phyloP scores from a whole-genome alignment of 1,284 basidiomycete genomes.

The Marasmius fiardii region DNA sequence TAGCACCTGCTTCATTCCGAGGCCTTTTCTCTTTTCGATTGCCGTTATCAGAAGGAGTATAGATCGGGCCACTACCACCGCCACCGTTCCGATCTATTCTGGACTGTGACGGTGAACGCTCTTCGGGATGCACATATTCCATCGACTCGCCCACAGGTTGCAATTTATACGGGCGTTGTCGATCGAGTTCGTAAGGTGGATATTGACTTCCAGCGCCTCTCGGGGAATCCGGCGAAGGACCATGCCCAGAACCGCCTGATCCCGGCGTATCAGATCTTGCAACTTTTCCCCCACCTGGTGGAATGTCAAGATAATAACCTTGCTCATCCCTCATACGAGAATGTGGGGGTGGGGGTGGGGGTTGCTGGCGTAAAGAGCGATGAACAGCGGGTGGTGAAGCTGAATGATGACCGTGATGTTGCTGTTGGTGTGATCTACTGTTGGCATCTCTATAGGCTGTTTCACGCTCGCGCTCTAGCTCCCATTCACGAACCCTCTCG shows the following conservation, averaged over 20 bases:
- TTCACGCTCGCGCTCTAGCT: constrained; percentile 44
- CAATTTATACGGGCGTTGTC: constrained; percentile 33
- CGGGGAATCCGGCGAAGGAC: constrained; percentile 44
- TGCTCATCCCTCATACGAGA: constrained; percentile 43
- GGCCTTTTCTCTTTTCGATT: constrained; percentile 9
- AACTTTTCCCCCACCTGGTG: constrained; percentile 16
- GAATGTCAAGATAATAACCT: constrained; percentile 40
- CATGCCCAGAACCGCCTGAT: constrained; percentile 38
- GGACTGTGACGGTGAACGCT: not conserved
- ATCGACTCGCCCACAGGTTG: constrained; percentile 35
- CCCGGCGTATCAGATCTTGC: constrained; percentile 56
- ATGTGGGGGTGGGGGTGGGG: constrained; percentile 23
- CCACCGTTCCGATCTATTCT: not conserved
- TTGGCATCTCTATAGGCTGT: constrained; percentile 11
- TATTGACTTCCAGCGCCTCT: constrained; percentile 29
- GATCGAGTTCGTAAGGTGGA: constrained; percentile 18
- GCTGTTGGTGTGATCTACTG: constrained; percentile 18
- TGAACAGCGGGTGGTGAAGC: constrained; percentile 39
- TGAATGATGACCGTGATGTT: constrained; percentile 19
- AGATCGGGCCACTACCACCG: constrained; percentile 28
- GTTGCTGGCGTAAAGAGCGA: constrained; percentile 27
- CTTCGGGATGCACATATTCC: not conserved
- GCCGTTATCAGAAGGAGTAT: constrained; percentile 17
- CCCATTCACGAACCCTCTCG: constrained; percentile 45
- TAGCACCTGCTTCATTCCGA: not conserved